Evolutionary conservation across 208 protist genomes (phyloP).

Genomic region (Plasmodiophora brassicae): DNA sequence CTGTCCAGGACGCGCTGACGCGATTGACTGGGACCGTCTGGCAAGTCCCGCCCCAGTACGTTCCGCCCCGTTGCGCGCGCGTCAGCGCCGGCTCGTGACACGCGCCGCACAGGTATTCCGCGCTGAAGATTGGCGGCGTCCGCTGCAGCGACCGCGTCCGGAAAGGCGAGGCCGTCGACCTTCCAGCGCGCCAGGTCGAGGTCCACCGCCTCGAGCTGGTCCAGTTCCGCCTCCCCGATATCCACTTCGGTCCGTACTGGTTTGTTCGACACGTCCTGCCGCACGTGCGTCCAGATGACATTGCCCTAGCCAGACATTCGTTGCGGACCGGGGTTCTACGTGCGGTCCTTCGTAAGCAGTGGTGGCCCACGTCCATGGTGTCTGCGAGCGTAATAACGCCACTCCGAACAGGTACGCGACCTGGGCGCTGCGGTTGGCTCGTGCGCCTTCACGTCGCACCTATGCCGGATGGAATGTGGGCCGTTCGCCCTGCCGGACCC

Average conservation of each 20-base stretch:
- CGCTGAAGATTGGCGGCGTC: neutral
- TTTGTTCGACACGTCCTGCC: neutral
- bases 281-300: too few species aligned
- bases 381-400: too few species aligned
- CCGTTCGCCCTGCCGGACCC: neutral
- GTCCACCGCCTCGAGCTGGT: neutral
- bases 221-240: neutral
- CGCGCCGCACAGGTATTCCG: constrained; percentile 2
- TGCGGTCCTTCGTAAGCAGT: neutral
- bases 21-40: neutral
- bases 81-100: neutral
- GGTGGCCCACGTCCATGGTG: too few species aligned
- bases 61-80: neutral
- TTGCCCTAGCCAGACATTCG: neutral
- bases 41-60: neutral
- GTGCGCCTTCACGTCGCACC: neutral
- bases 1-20: neutral
- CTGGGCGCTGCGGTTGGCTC: neutral
- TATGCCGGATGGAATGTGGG: neutral
- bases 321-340: constrained; percentile 24
- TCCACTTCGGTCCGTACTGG: neutral
- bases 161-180: neutral
- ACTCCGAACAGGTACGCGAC: neutral
- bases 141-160: constrained; percentile 1
- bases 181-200: neutral